These are phyloP conservation scores for Ampelocalamus luodianensis DNA, from an alignment of 176 grass and related monocot genomes.

Conservation along the genomic window DNA sequence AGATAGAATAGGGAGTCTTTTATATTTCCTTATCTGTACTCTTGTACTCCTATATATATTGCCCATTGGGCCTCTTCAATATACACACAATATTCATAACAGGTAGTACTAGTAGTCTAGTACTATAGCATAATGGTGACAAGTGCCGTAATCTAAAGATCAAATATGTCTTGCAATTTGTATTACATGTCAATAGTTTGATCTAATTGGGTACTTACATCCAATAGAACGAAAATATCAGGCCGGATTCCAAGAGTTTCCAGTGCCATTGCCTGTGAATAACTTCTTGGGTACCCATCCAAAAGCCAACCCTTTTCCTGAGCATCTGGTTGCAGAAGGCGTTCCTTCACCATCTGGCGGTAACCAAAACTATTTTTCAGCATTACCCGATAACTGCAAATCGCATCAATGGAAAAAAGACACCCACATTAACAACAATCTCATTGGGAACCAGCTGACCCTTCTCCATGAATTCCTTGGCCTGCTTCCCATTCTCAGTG, in stretches of 20 bases:
- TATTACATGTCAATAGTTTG: neutral
- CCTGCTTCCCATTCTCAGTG: constrained; percentile 73
- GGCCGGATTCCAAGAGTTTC: constrained; percentile 81
- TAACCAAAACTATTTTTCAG: neutral
- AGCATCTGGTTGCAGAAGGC: constrained; percentile 84
- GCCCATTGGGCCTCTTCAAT: too few relatives aligned
- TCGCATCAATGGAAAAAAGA: neutral
- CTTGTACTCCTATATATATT: too few relatives aligned
- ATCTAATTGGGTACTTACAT: constrained; percentile 59
- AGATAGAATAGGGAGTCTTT: too few relatives aligned
- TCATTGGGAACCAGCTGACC: constrained; percentile 84
- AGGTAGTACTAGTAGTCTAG: neutral
- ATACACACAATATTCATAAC: too few relatives aligned
- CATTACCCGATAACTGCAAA: neutral
- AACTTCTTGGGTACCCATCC: constrained; percentile 95
- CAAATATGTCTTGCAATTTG: neutral
- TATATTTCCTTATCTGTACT: too few relatives aligned
- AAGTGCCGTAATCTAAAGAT: neutral
- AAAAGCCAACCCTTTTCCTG: constrained; percentile 91
- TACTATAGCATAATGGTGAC: constrained; percentile 6
- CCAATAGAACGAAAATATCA: constrained; percentile 84
- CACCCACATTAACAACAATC: constrained; percentile 82
- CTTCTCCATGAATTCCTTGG: constrained; percentile 98
- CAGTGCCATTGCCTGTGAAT: constrained; percentile 85
- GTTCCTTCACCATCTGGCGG: constrained; percentile 82